Evolutionary conservation across 257 asterid species (phyloP), one percentile per base, ranked within the genome.

Genomic region (Primulina huaijiensis): DNA sequence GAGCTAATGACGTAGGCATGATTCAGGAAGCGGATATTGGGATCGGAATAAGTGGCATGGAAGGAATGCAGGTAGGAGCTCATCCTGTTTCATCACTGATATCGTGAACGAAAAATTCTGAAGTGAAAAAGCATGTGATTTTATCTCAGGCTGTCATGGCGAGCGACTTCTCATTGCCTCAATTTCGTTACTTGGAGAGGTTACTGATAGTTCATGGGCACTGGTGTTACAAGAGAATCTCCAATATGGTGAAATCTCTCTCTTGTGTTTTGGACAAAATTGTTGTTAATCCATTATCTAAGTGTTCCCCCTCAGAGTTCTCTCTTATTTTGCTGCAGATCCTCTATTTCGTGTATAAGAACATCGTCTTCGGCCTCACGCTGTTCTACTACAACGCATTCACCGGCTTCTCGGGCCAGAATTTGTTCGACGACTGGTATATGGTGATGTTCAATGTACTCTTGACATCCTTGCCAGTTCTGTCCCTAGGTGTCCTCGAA

Each of bases 21-120:
- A 83, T 86, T 60, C 92, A 86, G 58, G 92, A 86, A 83, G 92
- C 92, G 61, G 88, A 86, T 61, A 86, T 86, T 64, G 92, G 92
- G 50, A 80, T 86, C 27, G 92, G 92, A 27, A 84, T 86, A 25
- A 86, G 92, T 79, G 92, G 92, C 37, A 79, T 80, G 80, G 92
- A 86, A 82, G 92, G 92, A 29, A 86, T 86, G 92, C 89, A 84
- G 84, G 88, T 76, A 62, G 70, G 20, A 20, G 33, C 11, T 55
- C 38, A 19, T 33, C 52, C 23, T 46, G 9, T 50, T 12, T 10
- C 64, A 17, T 33, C 67, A 14, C 2, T 17, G 34, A 46, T 58
- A 37, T 6, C 38, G 38, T 34, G 38, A 7, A 34, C 8, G 38
- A 34, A 59, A 38, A 38, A 29, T 59, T 69, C 8, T 43, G n/a